A percentile compares a stretch with the other conserved stretches of the same genome.
Conservation (phyloP, 257 asterid species). For the Solanum rostratum region DNA sequence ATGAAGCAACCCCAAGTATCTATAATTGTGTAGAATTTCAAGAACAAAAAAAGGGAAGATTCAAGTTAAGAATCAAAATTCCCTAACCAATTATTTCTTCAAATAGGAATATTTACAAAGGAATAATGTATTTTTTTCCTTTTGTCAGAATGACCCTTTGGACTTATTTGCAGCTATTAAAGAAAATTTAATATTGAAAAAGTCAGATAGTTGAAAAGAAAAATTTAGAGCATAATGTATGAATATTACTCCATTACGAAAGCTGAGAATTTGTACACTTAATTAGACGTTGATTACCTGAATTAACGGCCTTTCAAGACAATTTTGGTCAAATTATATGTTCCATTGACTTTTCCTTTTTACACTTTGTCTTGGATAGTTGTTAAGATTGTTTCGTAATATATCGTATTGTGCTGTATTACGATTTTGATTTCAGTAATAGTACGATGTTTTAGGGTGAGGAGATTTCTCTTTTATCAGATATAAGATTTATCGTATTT, state of each 20-base stretch:
- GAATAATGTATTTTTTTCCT: neutral
- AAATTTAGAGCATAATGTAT: neutral
- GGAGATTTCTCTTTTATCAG: too few species aligned
- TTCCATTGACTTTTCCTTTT: neutral
- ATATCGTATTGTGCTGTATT: too few species aligned
- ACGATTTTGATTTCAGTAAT: too few species aligned
- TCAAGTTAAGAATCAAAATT: neutral
- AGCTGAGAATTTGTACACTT: neutral
- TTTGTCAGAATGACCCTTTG: neutral
- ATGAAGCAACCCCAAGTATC: neutral
- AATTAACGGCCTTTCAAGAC: slow-evolving; percentile 13
- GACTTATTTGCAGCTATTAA: neutral
- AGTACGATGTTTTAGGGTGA: too few species aligned
- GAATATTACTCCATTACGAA: neutral
- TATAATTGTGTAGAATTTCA: slow-evolving; percentile 1
- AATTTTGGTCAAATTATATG: neutral
- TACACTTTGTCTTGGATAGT: too few species aligned
- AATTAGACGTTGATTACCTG: slow-evolving; percentile 11
- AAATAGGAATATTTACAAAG: neutral
- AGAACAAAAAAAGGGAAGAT: slow-evolving; percentile 14
- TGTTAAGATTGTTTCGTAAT: too few species aligned
- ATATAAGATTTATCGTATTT: too few species aligned
- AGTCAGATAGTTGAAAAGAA: neutral
- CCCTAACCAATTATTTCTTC: neutral
- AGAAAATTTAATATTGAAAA: neutral